A percentile compares a stretch with the other conserved stretches of the same genome.
Evolutionary conservation across 805 yeast species (phyloP).

Genomic region (Candida suzukii): DNA sequence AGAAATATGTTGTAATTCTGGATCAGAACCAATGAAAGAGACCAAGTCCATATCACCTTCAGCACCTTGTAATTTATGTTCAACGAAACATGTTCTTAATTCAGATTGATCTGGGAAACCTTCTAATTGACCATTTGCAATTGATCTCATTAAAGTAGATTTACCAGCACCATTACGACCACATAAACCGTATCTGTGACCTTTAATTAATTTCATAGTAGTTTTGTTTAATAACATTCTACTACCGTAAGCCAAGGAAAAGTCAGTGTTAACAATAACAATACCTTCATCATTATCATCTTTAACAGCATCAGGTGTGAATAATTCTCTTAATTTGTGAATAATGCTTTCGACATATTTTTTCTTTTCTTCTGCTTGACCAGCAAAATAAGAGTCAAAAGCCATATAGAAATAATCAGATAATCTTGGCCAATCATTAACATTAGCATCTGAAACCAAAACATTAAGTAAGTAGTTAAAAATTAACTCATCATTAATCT

Average conservation of each 20-base stretch:
- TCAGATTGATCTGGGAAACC: slow-evolving; percentile 91
- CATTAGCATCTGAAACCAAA: slow-evolving; percentile 58
- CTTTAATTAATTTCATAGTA: slow-evolving; percentile 76
- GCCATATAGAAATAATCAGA: slow-evolving; percentile 43
- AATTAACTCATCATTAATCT: slow-evolving; percentile 30
- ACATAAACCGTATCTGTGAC: slow-evolving; percentile 95
- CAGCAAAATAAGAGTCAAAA: slow-evolving; percentile 24
- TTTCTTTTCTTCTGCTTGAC: slow-evolving; percentile 26
- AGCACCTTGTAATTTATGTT: slow-evolving; percentile 91
- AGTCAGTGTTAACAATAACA: slow-evolving; percentile 89
- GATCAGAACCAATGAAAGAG: slow-evolving; percentile 81
- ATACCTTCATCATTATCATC: slow-evolving; percentile 73
- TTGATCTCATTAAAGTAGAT: slow-evolving; percentile 94
- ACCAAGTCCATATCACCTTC: slow-evolving; percentile 90
- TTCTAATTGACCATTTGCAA: slow-evolving; percentile 92
- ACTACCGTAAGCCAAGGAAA: slow-evolving; percentile 95
- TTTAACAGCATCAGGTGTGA: slow-evolving; percentile 45
- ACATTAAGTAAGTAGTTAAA: slow-evolving; percentile 44
- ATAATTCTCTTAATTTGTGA: slow-evolving; percentile 44
- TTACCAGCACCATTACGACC: slow-evolving; percentile 99
- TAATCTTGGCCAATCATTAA: slow-evolving; percentile 64
- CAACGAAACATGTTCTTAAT: slow-evolving; percentile 91
- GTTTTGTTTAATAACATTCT: slow-evolving; percentile 96
- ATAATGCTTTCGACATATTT: slow-evolving; percentile 38
- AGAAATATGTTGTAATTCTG: slow-evolving; percentile 61